Conservation (phyloP, 495 filamentous ascomycete species). For the Xylaria scruposa region DNA sequence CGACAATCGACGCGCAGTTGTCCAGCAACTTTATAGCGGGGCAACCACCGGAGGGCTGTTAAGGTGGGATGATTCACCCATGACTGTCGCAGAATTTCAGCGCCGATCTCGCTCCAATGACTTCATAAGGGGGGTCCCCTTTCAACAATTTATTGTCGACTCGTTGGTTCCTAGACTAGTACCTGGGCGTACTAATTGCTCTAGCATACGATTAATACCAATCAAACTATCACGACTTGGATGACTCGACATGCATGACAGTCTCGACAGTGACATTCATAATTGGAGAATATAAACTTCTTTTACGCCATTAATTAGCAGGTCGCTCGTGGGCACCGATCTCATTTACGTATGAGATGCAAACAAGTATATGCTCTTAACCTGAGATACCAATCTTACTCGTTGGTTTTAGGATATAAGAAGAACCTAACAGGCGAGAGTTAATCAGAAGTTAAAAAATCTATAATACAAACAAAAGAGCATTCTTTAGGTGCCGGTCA, state of each 20-base stretch:
- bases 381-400: neutral
- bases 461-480: neutral
- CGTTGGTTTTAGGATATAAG: neutral
- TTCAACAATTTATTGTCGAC: too few species aligned
- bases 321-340: neutral
- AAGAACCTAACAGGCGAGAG: neutral
- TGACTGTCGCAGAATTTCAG: too few species aligned
- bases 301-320: neutral
- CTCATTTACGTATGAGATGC: too few species aligned
- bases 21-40: too few species aligned
- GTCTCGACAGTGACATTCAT: neutral
- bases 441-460: neutral
- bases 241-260: neutral
- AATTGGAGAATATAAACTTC: neutral
- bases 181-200: too few species aligned
- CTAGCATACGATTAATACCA: too few species aligned
- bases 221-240: neutral
- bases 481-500: neutral
- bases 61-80: too few species aligned
- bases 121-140: slow-evolving; percentile 5
- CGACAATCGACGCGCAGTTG: too few species aligned
- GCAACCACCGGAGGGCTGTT: too few species aligned
- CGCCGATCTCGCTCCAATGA: slow-evolving; percentile 29
- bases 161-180: too few species aligned
- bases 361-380: neutral